Conservation (phyloP, 352 stramenopile genomes). For the Vaucheria bursata region DNA sequence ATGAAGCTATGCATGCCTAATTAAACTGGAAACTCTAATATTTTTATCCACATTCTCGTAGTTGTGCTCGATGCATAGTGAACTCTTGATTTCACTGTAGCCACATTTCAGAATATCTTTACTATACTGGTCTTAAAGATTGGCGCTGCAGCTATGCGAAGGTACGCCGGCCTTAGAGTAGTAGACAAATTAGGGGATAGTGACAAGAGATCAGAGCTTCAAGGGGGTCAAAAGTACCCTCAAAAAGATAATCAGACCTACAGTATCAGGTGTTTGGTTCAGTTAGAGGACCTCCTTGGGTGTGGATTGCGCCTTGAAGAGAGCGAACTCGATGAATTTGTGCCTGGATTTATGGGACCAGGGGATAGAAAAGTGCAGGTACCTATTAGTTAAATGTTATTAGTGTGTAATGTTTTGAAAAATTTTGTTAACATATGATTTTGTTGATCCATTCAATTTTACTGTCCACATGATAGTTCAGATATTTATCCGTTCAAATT, state of each 20-base stretch:
- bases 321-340: slow-evolving; percentile 34
- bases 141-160: slow-evolving; percentile 30
- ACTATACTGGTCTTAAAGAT: no score
- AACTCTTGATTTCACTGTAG: no score
- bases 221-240: slow-evolving; percentile 12
- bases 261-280: slow-evolving; percentile 27
- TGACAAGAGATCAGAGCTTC: slow-evolving; percentile 9
- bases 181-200: slow-evolving; percentile 13
- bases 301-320: slow-evolving; percentile 29
- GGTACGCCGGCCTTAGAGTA: slow-evolving; percentile 39
- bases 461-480: no score
- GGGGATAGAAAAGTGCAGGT: slow-evolving; percentile 33
- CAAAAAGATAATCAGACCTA: slow-evolving; percentile 12
- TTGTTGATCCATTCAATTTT: no score
- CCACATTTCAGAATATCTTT: no score
- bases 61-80: no score
- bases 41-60: no score
- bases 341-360: slow-evolving; percentile 22
- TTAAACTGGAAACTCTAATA: no score
- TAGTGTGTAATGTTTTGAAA: no score
- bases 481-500: no score
- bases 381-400: not conserved
- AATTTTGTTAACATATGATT: no score
- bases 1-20: no score
- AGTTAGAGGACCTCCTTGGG: slow-evolving; percentile 19